Percentiles rank a stretch among this genome's conserved stretches.
Evolutionary conservation across 352 stramenopile genomes (phyloP).

Genomic region (Phytophthora pisi): DNA sequence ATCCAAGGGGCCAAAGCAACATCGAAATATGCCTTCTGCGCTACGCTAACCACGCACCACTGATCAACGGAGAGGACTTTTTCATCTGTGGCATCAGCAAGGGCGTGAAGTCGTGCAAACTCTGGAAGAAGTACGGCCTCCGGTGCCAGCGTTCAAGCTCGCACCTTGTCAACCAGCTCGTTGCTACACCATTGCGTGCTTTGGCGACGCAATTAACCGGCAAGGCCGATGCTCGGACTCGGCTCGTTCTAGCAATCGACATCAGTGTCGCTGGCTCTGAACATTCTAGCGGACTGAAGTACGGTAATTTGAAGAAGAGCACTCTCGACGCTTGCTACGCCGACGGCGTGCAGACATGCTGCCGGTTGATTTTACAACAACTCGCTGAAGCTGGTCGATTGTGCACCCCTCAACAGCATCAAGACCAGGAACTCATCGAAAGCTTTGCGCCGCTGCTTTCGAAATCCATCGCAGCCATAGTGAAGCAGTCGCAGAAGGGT

Average conservation of each 20-base stretch:
- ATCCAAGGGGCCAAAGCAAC: constrained; percentile 12
- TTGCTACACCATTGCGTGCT: constrained; percentile 37
- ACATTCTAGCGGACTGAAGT: constrained; percentile 41
- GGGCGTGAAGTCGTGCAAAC: constrained; percentile 39
- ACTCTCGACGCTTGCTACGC: constrained; percentile 56
- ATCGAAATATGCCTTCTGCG: constrained; percentile 73
- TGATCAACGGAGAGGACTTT: constrained; percentile 67
- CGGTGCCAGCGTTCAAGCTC: constrained; percentile 38
- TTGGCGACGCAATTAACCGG: constrained; percentile 12
- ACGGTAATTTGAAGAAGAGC: constrained; percentile 60
- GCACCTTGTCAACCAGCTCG: constrained; percentile 59
- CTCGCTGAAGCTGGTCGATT: constrained; percentile 49
- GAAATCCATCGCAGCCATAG: constrained; percentile 50
- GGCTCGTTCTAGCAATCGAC: constrained; percentile 63
- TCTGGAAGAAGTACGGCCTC: constrained; percentile 71
- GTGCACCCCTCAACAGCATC: constrained; percentile 55
- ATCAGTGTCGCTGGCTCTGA: constrained; percentile 34
- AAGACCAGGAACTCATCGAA: constrained; percentile 55
- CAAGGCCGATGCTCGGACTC: constrained; percentile 5
- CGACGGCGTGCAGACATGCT: constrained; percentile 43
- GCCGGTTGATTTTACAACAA: constrained; percentile 50
- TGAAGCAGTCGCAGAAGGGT: constrained; percentile 27
- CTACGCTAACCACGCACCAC: constrained; percentile 75
- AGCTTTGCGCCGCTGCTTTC: constrained; percentile 64
- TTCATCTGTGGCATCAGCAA: constrained; percentile 59